These are phyloP conservation scores for Xylaria sp. DNA, from an alignment of 2,329 filamentous ascomycete species.

Conservation along the genomic window DNA sequence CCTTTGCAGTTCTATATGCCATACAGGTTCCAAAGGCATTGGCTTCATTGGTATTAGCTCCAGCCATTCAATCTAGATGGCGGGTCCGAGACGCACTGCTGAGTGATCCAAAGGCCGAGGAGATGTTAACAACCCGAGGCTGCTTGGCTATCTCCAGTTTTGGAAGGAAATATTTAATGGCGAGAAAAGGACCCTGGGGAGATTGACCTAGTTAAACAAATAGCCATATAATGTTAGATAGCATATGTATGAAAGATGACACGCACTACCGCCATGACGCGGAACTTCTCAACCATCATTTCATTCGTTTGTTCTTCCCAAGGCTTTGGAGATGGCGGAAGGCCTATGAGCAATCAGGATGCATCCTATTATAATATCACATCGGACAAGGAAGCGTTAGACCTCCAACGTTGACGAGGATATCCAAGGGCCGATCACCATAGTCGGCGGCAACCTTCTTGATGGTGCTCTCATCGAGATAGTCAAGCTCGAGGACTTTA, in stretches of 20 bases:
- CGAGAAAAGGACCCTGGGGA: too few species aligned
- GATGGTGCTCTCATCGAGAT: constrained; percentile 5
- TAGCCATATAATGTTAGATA: too few species aligned
- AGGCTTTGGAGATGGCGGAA: background rate
- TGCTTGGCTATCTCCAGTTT: too few species aligned
- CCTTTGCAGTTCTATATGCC: constrained; percentile 10
- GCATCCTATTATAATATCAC: background rate
- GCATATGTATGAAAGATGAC: too few species aligned
- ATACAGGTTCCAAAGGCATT: constrained; percentile 13
- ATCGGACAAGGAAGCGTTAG: background rate
- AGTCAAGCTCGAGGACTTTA: background rate
- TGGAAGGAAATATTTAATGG: too few species aligned
- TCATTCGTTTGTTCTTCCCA: background rate
- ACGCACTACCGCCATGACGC: too few species aligned
- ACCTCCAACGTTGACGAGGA: background rate
- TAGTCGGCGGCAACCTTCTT: constrained; percentile 1
- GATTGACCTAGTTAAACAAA: too few species aligned
- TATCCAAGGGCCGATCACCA: constrained; percentile 8
- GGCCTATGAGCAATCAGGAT: background rate
- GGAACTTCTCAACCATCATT: too few species aligned
- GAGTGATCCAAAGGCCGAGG: too few species aligned
- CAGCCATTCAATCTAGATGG: background rate
- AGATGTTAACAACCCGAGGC: too few species aligned
- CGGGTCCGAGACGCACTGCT: too few species aligned
- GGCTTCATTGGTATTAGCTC: background rate